phyloP scores from a whole-genome alignment of 2,329 filamentous ascomycete species.

The Colletotrichum graminicola region DNA sequence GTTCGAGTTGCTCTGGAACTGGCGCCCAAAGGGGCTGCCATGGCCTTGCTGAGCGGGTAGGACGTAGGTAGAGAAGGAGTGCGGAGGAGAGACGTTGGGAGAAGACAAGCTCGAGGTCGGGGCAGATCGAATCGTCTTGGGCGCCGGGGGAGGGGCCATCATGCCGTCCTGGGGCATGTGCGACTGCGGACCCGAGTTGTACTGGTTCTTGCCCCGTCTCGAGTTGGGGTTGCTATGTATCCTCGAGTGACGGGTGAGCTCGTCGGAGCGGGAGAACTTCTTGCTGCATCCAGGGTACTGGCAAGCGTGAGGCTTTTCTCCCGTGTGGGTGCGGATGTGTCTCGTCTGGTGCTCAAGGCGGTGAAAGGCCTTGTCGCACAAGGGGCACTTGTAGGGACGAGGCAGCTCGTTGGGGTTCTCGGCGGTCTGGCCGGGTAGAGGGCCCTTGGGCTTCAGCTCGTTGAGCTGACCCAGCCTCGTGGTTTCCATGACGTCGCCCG shows the following conservation, averaged over 20 bases:
- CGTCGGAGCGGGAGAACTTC: constrained; percentile 95
- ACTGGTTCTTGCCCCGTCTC: constrained; percentile 84
- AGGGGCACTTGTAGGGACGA: constrained; percentile 96
- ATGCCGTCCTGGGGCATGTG: constrained; percentile 70
- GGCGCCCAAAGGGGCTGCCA: constrained; percentile 55
- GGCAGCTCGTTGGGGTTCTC: constrained; percentile 80
- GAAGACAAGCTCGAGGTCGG: constrained; percentile 88
- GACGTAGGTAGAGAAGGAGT: constrained; percentile 83
- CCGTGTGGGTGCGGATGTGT: constrained; percentile 97
- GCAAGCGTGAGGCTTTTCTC: constrained; percentile 98
- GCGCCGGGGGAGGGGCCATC: constrained; percentile 79
- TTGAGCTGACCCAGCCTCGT: constrained; percentile 38
- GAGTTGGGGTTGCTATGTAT: constrained; percentile 99
- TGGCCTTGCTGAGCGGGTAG: constrained; percentile 58
- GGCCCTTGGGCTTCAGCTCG: constrained; percentile 70
- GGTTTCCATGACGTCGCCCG: constrained; percentile 37
- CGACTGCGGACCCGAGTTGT: constrained; percentile 51
- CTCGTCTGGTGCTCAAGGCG: constrained; percentile 91
- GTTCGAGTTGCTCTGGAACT: constrained; percentile 53
- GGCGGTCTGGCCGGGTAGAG: constrained; percentile 70
- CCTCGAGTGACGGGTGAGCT: constrained; percentile 94
- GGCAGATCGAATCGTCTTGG: constrained; percentile 87
- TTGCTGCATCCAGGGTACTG: constrained; percentile 96
- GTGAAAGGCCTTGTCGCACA: constrained; percentile 99
- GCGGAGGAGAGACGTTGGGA: constrained; percentile 95